Evolutionary conservation across 192 early-diverging fungal species (phyloP).

Genomic region (Linnemannia zychae): DNA sequence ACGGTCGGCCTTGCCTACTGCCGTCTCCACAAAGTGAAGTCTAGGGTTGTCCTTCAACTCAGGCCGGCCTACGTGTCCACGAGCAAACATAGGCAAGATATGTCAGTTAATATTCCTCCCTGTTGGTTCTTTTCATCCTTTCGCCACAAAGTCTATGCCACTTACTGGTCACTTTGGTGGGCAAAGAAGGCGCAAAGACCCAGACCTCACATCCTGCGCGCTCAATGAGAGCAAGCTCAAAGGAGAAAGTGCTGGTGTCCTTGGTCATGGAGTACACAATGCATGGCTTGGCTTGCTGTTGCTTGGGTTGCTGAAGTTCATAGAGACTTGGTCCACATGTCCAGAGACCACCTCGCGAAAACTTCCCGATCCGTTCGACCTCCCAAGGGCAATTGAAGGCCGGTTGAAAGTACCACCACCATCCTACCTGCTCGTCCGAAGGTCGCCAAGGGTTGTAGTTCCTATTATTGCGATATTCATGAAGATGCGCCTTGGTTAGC

Average conservation of each 20-base stretch:
- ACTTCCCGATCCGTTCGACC: constrained; percentile 13
- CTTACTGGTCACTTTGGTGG: not conserved
- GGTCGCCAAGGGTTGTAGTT: not conserved
- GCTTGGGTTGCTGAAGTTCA: not conserved
- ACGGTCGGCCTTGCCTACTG: not conserved
- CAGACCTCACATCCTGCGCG: not conserved
- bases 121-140: not conserved
- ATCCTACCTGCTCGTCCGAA: not conserved
- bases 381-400: constrained; percentile 27
- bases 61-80: not conserved
- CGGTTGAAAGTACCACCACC: constrained; percentile 28
- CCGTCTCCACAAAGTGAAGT: constrained; percentile 19
- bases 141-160: not conserved
- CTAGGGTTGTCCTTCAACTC: not conserved
- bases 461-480: too few relatives aligned
- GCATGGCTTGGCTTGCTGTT: not conserved
- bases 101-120: too few relatives aligned
- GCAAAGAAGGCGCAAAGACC: not conserved
- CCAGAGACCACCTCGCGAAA: not conserved
- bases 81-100: not conserved
- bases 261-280: not conserved
- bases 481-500: too few relatives aligned
- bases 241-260: not conserved
- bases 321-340: not conserved
- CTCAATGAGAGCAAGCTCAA: not conserved